Evolutionary conservation across 345 rosid species (phyloP), one percentile per base, ranked within the genome.

Genomic region (Murraya koenigii): DNA sequence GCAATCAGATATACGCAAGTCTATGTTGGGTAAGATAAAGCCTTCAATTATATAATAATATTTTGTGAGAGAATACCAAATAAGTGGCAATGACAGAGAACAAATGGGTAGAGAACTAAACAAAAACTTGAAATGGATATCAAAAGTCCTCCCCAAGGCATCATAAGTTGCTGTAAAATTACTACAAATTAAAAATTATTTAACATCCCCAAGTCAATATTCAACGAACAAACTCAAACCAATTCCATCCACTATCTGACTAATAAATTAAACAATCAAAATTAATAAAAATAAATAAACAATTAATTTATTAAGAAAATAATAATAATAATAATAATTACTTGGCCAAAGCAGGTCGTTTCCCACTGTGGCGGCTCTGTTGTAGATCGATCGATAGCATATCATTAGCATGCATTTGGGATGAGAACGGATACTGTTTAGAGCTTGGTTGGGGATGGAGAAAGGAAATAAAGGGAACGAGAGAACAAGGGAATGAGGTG

Each of bases 321-420:
- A 28, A 65, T 2, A 23, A n/a, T n/a, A n/a, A n/a, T n/a, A n/a
- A 7, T 6, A 1, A 30, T 22, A 77, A 25, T 56, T 49, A 92
- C 97, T 98, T 93, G 28, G 98, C 94, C 79, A 95, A 85, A 88
- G 99, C 98, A 3, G 99, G 99, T 52, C 93, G 87, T 80, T 93
- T 95, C 81, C 90, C n/a, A n/a, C n/a, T n/a, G n/a, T n/a, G n/a
- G n/a, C n/a, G n/a, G n/a, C n/a, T n/a, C n/a, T n/a, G n/a, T n/a
- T n/a, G n/a, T n/a, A n/a, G n/a, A n/a, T n/a, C n/a, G n/a, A n/a
- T n/a, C n/a, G n/a, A n/a, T n/a, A n/a, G n/a, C n/a, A n/a, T n/a
- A n/a, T n/a, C n/a, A n/a, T n/a, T n/a, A n/a, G n/a, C n/a, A n/a
- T n/a, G n/a, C n/a, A n/a, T n/a, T n/a, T n/a, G n/a, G n/a, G n/a